A percentile compares a stretch with the other conserved stretches of the same genome.
phyloP scores from a whole-genome alignment of 2,329 filamentous ascomycete species.

The Erysiphe neolycopersici region DNA sequence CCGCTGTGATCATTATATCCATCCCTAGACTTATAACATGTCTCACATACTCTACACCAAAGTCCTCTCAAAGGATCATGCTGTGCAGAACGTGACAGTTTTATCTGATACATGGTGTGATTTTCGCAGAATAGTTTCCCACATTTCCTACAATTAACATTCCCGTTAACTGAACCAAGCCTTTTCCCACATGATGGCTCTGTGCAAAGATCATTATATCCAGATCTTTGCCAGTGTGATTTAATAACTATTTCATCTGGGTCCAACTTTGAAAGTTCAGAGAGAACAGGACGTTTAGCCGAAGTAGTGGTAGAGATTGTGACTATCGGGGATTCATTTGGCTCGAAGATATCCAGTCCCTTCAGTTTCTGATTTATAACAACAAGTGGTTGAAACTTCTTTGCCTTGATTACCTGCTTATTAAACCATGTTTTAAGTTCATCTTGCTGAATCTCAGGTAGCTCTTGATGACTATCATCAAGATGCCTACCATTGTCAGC shows the following conservation, averaged over 20 bases:
- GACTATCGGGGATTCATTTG: constrained; percentile 29
- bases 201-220: constrained; percentile 52
- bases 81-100: constrained; percentile 63
- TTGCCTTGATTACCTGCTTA: constrained; percentile 47
- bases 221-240: constrained; percentile 65
- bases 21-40: constrained; percentile 91
- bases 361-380: constrained; percentile 53
- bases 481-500: constrained; percentile 27
- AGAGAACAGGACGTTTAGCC: constrained; percentile 13
- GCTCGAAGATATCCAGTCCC: constrained; percentile 49
- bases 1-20: constrained; percentile 83
- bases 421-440: constrained; percentile 61
- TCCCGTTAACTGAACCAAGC: constrained; percentile 54
- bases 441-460: constrained; percentile 45
- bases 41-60: constrained; percentile 93
- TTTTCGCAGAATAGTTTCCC: constrained; percentile 87
- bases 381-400: constrained; percentile 46
- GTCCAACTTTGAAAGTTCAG: constrained; percentile 21
- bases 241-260: constrained; percentile 77
- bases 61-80: constrained; percentile 75
- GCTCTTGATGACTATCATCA: constrained; percentile 45
- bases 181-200: constrained; percentile 66
- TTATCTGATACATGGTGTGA: constrained; percentile 99
- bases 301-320: constrained; percentile 14
- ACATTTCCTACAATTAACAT: constrained; percentile 80